phyloP scores from a whole-genome alignment of 768 basidiomycete genomes.

The Boletus reticuloceps region DNA sequence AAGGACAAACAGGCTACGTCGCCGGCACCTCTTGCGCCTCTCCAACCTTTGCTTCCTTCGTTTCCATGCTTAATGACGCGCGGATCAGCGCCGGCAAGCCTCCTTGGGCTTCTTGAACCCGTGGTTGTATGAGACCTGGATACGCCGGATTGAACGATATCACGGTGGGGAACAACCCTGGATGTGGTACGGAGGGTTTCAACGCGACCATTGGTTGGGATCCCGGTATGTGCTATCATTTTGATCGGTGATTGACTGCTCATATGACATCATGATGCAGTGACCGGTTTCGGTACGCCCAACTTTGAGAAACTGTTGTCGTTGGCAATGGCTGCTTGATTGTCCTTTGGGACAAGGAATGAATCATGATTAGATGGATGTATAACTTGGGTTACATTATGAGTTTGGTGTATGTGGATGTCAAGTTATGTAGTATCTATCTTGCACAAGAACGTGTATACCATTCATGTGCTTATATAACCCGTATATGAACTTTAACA shows the following conservation, averaged over 20 bases:
- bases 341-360: too few relatives aligned
- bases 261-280: slow-evolving; percentile 21
- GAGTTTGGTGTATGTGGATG: too few relatives aligned
- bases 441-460: too few relatives aligned
- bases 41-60: slow-evolving; percentile 62
- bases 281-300: slow-evolving; percentile 56
- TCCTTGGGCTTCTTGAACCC: slow-evolving; percentile 70
- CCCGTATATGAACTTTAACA: slow-evolving; percentile 30
- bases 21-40: slow-evolving; percentile 66
- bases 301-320: slow-evolving; percentile 46
- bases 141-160: slow-evolving; percentile 51
- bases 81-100: slow-evolving; percentile 41
- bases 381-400: too few relatives aligned
- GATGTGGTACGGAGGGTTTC: slow-evolving; percentile 65
- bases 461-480: too few relatives aligned
- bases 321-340: slow-evolving; percentile 29
- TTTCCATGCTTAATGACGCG: slow-evolving; percentile 66
- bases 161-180: slow-evolving; percentile 52
- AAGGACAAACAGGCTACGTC: slow-evolving; percentile 38
- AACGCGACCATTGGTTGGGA: slow-evolving; percentile 63
- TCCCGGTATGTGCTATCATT: slow-evolving; percentile 39
- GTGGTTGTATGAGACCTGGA: slow-evolving; percentile 45
- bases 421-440: too few relatives aligned
- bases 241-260: neutral
- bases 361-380: too few relatives aligned